Conservation (phyloP, 1,139 yeast species). For the Saccharomyces hybrid region DNA sequence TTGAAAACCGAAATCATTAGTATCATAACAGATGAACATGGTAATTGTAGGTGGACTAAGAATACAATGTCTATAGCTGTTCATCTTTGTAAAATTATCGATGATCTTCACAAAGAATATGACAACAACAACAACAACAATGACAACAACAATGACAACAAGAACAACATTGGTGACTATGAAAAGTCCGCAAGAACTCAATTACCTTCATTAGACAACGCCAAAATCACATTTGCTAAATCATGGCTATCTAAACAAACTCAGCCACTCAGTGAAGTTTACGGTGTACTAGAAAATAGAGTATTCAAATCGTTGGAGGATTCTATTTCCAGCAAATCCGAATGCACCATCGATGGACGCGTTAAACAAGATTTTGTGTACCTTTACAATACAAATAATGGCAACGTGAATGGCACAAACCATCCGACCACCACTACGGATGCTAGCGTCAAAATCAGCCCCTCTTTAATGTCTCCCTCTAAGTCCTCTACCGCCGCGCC, state of each 20-base stretch:
- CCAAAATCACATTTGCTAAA: constrained; percentile 53
- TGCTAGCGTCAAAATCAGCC: constrained; percentile 1
- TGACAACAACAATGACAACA: constrained; percentile 1
- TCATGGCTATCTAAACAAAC: constrained; percentile 81
- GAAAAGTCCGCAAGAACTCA: constrained; percentile 5
- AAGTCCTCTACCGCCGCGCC: constrained; percentile 1
- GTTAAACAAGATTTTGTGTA: constrained; percentile 32
- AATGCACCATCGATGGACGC: constrained; percentile 30
- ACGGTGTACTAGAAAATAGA: constrained; percentile 67
- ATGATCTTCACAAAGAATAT: constrained; percentile 25
- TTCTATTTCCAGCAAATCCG: constrained; percentile 23
- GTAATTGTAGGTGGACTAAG: constrained; percentile 85
- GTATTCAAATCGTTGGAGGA: constrained; percentile 40
- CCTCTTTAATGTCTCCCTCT: constrained; percentile 3
- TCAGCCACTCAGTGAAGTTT: constrained; percentile 75
- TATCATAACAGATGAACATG: constrained; percentile 77
- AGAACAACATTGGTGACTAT: neutral
- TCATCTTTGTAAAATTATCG: constrained; percentile 49
- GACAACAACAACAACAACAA: constrained; percentile 5
- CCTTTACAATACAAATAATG: constrained; percentile 17
- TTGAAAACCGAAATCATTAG: constrained; percentile 59
- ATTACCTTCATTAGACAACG: constrained; percentile 21
- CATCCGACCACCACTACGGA: constrained; percentile 1
- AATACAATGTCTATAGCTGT: constrained; percentile 67
- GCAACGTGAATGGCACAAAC: constrained; percentile 2